Evolutionary conservation across 257 asterid species (phyloP).

Genomic region (Plectranthus barbatus): DNA sequence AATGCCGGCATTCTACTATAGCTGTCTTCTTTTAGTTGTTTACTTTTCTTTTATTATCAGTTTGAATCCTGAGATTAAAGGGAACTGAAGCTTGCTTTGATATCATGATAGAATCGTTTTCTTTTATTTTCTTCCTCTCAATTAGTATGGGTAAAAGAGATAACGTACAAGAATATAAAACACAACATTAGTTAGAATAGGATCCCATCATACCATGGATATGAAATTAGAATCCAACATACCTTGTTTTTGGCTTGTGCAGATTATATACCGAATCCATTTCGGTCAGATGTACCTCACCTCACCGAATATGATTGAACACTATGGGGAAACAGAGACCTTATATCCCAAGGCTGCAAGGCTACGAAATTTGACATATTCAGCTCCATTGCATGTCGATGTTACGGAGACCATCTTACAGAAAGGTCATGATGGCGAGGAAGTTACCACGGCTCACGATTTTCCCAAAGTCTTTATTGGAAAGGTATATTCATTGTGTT

Average conservation of each 20-base stretch:
- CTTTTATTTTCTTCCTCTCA: too few relatives aligned
- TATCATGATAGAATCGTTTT: too few relatives aligned
- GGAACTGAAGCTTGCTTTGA: too few relatives aligned
- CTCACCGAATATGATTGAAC: slow-evolving; percentile 98
- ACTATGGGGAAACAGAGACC: slow-evolving; percentile 98
- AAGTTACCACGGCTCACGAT: slow-evolving; percentile 94
- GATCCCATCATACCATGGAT: too few relatives aligned
- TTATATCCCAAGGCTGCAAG: slow-evolving; percentile 99
- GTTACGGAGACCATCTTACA: slow-evolving; percentile 74
- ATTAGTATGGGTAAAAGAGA: too few relatives aligned
- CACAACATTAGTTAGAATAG: too few relatives aligned
- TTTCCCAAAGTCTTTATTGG: slow-evolving; percentile 94
- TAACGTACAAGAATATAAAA: too few relatives aligned
- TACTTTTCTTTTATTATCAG: too few relatives aligned
- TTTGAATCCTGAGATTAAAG: too few relatives aligned
- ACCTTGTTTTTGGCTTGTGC: slow-evolving; percentile 21
- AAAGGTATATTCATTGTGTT: slow-evolving; percentile 40
- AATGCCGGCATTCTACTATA: too few relatives aligned
- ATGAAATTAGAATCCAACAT: slow-evolving; percentile 12
- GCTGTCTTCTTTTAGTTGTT: not conserved
- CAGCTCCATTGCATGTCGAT: slow-evolving; percentile 94
- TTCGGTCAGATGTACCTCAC: slow-evolving; percentile 95
- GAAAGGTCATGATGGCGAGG: slow-evolving; percentile 99
- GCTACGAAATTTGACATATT: slow-evolving; percentile 88
- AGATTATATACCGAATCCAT: slow-evolving; percentile 84